These are phyloP conservation scores for Fusarium sarcochroum DNA, from an alignment of 2,329 filamentous ascomycete genomes.

Conservation along the genomic window DNA sequence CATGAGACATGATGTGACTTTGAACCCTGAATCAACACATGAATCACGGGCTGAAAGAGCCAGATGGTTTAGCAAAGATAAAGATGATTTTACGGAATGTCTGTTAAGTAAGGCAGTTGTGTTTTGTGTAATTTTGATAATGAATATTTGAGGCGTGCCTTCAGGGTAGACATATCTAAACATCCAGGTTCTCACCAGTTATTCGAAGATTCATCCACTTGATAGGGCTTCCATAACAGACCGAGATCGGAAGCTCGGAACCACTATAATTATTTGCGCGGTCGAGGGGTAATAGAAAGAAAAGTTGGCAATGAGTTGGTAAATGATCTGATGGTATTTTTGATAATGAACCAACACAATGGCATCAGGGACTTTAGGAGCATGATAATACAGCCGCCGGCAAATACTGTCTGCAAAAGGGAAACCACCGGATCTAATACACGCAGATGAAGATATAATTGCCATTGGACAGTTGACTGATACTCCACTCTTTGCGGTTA, in stretches of 20 bases:
- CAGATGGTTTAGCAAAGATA: background rate
- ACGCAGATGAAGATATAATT: constrained; percentile 4
- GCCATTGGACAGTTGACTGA: background rate
- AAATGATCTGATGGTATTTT: constrained; percentile 35
- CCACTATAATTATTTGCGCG: background rate
- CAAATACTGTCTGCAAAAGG: background rate
- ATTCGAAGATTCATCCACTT: constrained; percentile 1
- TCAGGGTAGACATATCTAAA: constrained; percentile 11
- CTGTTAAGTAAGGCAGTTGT: background rate
- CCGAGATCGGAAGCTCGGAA: constrained; percentile 6
- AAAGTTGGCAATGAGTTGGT: background rate
- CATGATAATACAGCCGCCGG: constrained; percentile 28
- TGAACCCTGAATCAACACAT: too few species aligned
- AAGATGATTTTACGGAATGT: too few species aligned
- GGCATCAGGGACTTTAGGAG: background rate
- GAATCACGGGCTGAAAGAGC: background rate
- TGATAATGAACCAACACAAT: background rate
- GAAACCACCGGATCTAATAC: constrained; percentile 12
- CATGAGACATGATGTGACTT: constrained; percentile 17
- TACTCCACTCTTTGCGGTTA: background rate
- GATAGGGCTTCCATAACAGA: background rate
- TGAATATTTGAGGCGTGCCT: background rate
- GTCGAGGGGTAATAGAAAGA: too few species aligned
- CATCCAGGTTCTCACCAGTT: background rate
- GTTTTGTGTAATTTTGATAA: background rate